phyloP scores from a whole-genome alignment of 2,329 filamentous ascomycete genomes.

The Niveomyces coronatus region DNA sequence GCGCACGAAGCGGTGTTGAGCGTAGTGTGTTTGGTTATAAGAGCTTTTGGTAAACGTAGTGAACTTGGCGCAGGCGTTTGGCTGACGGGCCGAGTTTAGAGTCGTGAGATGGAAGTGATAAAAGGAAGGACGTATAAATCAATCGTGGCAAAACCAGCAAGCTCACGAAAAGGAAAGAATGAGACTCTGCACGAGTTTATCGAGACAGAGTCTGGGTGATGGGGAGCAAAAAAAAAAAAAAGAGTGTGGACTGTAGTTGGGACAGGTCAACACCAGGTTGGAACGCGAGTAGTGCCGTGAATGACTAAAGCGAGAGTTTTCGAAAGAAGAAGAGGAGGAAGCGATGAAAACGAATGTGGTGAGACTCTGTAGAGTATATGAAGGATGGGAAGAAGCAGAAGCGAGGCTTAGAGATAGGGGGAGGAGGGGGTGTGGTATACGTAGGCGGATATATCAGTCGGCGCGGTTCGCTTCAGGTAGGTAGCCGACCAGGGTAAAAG shows the following conservation, averaged over 20 bases:
- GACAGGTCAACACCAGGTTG: constrained; percentile 8
- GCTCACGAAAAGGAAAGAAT: constrained; percentile 9
- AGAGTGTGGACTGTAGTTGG: constrained; percentile 9
- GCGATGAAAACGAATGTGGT: constrained; percentile 5
- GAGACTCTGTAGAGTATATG: background rate
- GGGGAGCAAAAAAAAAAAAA: constrained; percentile 2
- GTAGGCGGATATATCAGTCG: too few relatives aligned
- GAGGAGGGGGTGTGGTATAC: constrained; percentile 3
- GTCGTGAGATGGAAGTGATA: background rate
- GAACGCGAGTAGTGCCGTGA: too few relatives aligned
- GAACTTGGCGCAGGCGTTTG: constrained; percentile 14
- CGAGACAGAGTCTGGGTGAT: constrained; percentile 5
- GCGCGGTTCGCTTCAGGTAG: too few relatives aligned
- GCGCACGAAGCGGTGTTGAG: background rate
- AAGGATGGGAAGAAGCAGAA: background rate
- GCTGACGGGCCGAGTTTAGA: background rate
- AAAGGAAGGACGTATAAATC: background rate
- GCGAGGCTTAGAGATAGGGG: background rate
- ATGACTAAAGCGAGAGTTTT: constrained; percentile 1
- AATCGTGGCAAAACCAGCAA: constrained; percentile 12
- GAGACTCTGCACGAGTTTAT: constrained; percentile 1
- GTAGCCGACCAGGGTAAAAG: too few relatives aligned
- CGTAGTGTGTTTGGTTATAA: background rate
- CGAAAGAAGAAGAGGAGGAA: constrained; percentile 8
- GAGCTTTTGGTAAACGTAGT: constrained; percentile 12